A percentile compares a stretch with the other conserved stretches of the same genome.
phyloP scores from a whole-genome alignment of 2,329 filamentous ascomycete species.

The Didymella pinodella region DNA sequence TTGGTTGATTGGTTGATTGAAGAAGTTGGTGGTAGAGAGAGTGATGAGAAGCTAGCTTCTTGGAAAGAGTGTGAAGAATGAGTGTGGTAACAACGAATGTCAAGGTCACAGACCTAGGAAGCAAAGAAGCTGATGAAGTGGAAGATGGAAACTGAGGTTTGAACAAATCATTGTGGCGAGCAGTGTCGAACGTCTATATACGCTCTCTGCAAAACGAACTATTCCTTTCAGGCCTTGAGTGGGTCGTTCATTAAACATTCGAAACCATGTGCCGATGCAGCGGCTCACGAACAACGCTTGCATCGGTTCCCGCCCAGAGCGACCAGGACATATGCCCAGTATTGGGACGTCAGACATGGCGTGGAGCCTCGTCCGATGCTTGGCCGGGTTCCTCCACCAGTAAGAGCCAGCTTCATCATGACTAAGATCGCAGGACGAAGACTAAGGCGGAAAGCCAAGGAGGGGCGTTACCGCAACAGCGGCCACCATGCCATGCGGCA shows the following conservation, averaged over 20 bases:
- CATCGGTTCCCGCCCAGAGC: conserved; percentile 29
- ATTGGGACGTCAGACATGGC: conserved; percentile 25
- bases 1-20: conserved; percentile 25
- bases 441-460: conserved; percentile 30
- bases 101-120: conserved; percentile 49
- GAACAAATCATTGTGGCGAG: conserved; percentile 13
- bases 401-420: conserved; percentile 19
- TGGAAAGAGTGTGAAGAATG: conserved; percentile 43
- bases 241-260: conserved; percentile 49
- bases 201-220: conserved; percentile 13
- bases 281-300: conserved; percentile 33
- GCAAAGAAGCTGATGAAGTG: conserved; percentile 37
- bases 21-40: conserved; percentile 32
- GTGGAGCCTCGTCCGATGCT: conserved; percentile 33
- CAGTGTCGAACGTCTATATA: conserved; percentile 33
- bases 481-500: conserved; percentile 33
- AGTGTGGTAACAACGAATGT: conserved; percentile 49
- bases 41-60: conserved; percentile 46
- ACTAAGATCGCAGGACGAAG: conserved; percentile 27
- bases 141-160: conserved; percentile 37
- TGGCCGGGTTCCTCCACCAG: conserved; percentile 41
- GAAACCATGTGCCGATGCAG: conserved; percentile 40
- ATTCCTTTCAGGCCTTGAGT: conserved; percentile 29
- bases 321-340: conserved; percentile 24
- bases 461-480: conserved; percentile 32